Evolutionary conservation across 139 green algal genomes (phyloP).

Genomic region (Chlamydomonas sp.): DNA sequence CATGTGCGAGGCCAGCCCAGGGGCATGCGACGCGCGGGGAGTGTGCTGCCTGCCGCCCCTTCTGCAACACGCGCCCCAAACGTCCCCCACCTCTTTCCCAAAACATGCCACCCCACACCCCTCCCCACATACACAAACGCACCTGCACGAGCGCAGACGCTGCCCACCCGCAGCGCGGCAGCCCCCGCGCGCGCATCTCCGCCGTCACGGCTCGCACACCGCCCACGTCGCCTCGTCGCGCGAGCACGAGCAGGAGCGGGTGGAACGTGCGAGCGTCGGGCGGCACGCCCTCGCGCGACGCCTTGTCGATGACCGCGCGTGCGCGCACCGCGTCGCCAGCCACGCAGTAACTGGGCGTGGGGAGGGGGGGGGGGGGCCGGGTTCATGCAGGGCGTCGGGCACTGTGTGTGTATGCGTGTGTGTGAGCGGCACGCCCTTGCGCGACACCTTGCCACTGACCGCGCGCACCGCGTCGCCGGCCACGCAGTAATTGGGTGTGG

Average conservation of each 20-base stretch:
- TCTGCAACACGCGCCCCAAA: too few relatives aligned
- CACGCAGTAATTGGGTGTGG: too few relatives aligned
- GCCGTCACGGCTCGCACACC: constrained; percentile 21
- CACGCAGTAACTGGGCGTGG: too few relatives aligned
- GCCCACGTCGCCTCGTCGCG: constrained; percentile 7
- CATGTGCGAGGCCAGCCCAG: too few relatives aligned
- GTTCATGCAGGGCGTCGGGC: too few relatives aligned
- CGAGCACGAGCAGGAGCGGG: constrained; percentile 35
- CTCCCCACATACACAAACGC: constrained; percentile 20
- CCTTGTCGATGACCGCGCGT: constrained; percentile 32
- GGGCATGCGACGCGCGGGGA: too few relatives aligned
- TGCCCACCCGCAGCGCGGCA: constrained; percentile 10
- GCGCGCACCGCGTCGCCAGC: constrained; percentile 17
- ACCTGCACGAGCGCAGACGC: constrained; percentile 18
- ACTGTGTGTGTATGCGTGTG: too few relatives aligned
- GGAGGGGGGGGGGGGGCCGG: too few relatives aligned
- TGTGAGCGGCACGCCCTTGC: constrained; percentile 33
- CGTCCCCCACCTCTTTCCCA: too few relatives aligned
- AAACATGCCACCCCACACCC: neutral
- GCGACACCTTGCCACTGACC: too few relatives aligned
- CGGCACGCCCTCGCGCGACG: constrained; percentile 28
- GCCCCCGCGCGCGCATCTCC: constrained; percentile 28
- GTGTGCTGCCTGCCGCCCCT: too few relatives aligned
- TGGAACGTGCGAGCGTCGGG: constrained; percentile 51
- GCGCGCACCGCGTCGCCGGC: too few relatives aligned